Evolutionary conservation across 164 flowering plant genomes (phyloP).

Genomic region (Liriodendron chinense): DNA sequence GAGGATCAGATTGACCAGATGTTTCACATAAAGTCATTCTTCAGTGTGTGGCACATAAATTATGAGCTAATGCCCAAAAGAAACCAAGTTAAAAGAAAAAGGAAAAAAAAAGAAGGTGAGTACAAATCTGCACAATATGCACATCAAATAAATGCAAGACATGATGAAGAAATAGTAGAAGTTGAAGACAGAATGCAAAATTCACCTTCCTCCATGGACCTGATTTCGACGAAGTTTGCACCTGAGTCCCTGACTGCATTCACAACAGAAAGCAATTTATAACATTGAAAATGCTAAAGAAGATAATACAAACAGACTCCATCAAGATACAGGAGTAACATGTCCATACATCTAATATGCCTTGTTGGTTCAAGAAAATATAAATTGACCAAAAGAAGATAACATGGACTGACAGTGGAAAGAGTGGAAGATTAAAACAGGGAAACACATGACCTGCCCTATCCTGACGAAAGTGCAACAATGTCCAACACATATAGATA

Average conservation of each 20-base stretch:
- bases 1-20: no score
- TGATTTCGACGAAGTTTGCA: conserved; percentile 30
- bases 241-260: conserved; percentile 22
- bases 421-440: neutral
- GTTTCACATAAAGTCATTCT: no score
- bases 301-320: neutral
- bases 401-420: neutral
- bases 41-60: no score
- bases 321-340: no score
- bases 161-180: neutral
- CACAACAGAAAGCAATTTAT: neutral
- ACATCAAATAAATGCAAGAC: neutral
- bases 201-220: conserved; percentile 42
- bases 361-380: no score
- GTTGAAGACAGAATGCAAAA: neutral
- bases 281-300: neutral
- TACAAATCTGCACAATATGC: neutral
- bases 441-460: neutral
- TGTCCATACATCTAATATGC: no score
- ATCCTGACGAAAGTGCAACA: neutral
- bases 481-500: no score
- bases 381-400: no score
- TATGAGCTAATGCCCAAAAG: no score
- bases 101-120: no score
- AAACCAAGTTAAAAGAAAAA: no score